Evolutionary conservation across 1,284 basidiomycete genomes (phyloP).

Genomic region (Cryptococcus hybrid): DNA sequence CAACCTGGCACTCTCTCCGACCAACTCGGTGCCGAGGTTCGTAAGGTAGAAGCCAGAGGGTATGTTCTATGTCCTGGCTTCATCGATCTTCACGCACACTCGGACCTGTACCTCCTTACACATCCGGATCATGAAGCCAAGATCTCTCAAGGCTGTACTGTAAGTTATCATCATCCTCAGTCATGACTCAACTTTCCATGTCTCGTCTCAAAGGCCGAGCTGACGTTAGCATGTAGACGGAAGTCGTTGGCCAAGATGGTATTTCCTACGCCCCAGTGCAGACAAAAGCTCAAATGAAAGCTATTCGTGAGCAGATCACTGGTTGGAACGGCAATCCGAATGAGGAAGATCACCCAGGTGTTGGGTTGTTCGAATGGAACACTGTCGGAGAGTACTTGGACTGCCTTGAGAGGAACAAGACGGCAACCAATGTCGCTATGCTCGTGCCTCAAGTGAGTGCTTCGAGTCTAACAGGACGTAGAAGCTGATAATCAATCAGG

Average conservation of each 20-base stretch:
- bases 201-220: neutral
- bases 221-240: slow-evolving; percentile 24
- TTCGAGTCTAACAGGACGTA: neutral
- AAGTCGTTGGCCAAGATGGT: slow-evolving; percentile 49
- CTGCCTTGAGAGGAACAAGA: slow-evolving; percentile 35
- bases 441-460: slow-evolving; percentile 40
- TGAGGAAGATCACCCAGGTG: slow-evolving; percentile 28
- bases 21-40: neutral
- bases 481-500: slow-evolving; percentile 17
- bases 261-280: slow-evolving; percentile 43
- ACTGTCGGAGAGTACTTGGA: slow-evolving; percentile 38
- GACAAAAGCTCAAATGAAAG: slow-evolving; percentile 15
- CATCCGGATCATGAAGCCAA: slow-evolving; percentile 44
- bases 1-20: neutral
- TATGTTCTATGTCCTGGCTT: slow-evolving; percentile 43
- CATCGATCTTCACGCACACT: slow-evolving; percentile 50
- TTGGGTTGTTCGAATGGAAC: slow-evolving; percentile 43
- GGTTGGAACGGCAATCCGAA: slow-evolving; percentile 49
- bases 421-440: slow-evolving; percentile 44
- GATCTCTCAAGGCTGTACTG: slow-evolving; percentile 46
- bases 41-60: slow-evolving; percentile 28
- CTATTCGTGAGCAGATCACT: slow-evolving; percentile 44
- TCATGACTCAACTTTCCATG: neutral
- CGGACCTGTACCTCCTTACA: slow-evolving; percentile 43
- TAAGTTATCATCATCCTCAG: slow-evolving; percentile 13